A percentile compares a stretch with the other conserved stretches of the same genome.
phyloP scores from a whole-genome alignment of 345 rosid genomes.

The Populus pruinosa region DNA sequence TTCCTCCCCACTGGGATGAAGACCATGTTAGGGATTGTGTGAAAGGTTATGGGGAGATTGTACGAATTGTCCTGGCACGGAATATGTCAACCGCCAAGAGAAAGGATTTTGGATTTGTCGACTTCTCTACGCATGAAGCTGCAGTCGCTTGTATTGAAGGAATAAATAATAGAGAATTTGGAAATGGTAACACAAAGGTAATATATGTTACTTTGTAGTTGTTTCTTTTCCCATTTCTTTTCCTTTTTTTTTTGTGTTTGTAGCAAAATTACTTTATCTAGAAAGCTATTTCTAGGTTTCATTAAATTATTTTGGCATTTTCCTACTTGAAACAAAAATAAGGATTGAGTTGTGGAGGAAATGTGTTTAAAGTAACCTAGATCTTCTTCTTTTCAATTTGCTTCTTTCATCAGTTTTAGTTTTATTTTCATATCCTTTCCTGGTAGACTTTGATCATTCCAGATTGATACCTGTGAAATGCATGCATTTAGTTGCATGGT shows the following conservation, averaged over 20 bases:
- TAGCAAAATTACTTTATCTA: neutral
- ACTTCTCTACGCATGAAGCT: slow-evolving; percentile 54
- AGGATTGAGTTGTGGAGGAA: neutral
- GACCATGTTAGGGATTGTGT: slow-evolving; percentile 41
- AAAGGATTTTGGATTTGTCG: slow-evolving; percentile 61
- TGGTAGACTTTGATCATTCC: neutral
- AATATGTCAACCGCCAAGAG: slow-evolving; percentile 64
- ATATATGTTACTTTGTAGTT: neutral
- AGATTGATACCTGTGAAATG: neutral
- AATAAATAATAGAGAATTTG: slow-evolving; percentile 37
- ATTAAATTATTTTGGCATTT: neutral
- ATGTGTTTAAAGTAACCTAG: neutral
- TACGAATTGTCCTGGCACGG: slow-evolving; percentile 49
- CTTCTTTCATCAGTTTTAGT: neutral
- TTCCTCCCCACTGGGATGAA: slow-evolving; percentile 65
- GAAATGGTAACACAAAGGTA: slow-evolving; percentile 48
- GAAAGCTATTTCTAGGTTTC: neutral
- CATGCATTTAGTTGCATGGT: neutral
- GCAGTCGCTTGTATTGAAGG: slow-evolving; percentile 53
- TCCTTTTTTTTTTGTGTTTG: neutral
- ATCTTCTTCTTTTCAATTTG: neutral
- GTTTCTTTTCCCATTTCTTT: neutral
- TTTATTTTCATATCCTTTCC: neutral
- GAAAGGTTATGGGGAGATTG: slow-evolving; percentile 44
- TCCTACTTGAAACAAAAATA: neutral